Percentiles rank a stretch among this genome's conserved stretches.
phyloP scores from a whole-genome alignment of 495 filamentous ascomycete genomes.

The Geoglossum glabrum region DNA sequence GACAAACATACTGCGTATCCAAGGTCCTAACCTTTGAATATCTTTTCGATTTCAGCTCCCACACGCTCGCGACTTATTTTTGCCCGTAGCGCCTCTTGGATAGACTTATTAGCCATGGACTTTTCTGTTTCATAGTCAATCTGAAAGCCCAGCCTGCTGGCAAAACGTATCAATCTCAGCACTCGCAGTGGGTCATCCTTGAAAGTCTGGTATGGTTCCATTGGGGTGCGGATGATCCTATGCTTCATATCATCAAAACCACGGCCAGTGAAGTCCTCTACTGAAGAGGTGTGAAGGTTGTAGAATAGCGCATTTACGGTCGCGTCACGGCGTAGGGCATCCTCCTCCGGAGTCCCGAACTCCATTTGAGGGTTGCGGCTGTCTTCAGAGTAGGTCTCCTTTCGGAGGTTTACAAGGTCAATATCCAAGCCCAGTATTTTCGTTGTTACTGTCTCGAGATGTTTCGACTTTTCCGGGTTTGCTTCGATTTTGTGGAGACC shows the following conservation, averaged over 20 bases:
- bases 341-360: constrained; percentile 79
- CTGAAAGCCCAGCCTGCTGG: constrained; percentile 57
- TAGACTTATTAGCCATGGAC: constrained; percentile 56
- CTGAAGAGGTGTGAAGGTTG: constrained; percentile 52
- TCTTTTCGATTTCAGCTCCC: constrained; percentile 69
- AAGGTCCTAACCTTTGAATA: constrained; percentile 31
- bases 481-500: constrained; percentile 29
- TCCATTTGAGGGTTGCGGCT: constrained; percentile 85
- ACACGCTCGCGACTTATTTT: constrained; percentile 91
- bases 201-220: constrained; percentile 84
- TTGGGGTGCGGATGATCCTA: constrained; percentile 60
- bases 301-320: constrained; percentile 95
- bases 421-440: constrained; percentile 74
- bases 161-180: constrained; percentile 77
- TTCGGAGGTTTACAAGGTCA: constrained; percentile 84
- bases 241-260: constrained; percentile 56
- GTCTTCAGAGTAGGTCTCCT: constrained; percentile 69
- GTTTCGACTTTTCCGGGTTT: constrained; percentile 95
- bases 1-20: neutral
- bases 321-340: constrained; percentile 76
- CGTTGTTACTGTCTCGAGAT: constrained; percentile 81
- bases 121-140: constrained; percentile 39
- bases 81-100: constrained; percentile 51
- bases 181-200: constrained; percentile 83
- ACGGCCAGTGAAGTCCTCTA: constrained; percentile 67